Percentiles rank a stretch among this genome's conserved stretches.
Conservation (phyloP, 1,284 basidiomycete species). For the Puccinia polysora region DNA sequence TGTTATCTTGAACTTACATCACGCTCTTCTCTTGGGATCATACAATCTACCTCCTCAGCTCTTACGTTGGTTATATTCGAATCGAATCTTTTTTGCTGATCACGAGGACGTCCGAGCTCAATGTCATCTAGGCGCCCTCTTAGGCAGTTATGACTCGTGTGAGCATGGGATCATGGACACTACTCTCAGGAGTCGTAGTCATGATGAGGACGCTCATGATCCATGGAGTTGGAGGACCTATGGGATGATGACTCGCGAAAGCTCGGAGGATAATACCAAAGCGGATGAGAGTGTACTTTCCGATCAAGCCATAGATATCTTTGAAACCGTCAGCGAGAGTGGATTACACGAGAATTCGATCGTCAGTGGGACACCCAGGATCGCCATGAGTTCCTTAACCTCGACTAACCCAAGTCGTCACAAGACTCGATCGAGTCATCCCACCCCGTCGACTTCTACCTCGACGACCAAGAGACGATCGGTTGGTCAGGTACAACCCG, state of each 20-base stretch:
- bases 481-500: too few species aligned
- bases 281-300: neutral
- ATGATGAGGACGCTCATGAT: too few species aligned
- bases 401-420: neutral
- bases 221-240: too few species aligned
- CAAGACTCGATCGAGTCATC: too few species aligned
- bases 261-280: neutral
- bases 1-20: too few species aligned
- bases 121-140: neutral
- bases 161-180: neutral
- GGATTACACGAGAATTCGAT: neutral
- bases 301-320: neutral
- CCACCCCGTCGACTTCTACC: too few species aligned
- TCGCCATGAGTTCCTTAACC: neutral
- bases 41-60: neutral
- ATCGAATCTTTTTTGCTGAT: conserved; percentile 43
- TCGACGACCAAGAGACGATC: neutral
- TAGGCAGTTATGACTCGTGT: neutral
- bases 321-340: neutral
- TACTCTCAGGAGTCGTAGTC: too few species aligned
- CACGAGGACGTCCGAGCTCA: conserved; percentile 31
- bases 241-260: too few species aligned
- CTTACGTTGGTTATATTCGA: conserved; percentile 27
- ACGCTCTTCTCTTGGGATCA: neutral
- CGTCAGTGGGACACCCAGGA: too few species aligned